phyloP scores from a whole-genome alignment of 1,284 basidiomycete genomes.

The Gomphus bonarii region DNA sequence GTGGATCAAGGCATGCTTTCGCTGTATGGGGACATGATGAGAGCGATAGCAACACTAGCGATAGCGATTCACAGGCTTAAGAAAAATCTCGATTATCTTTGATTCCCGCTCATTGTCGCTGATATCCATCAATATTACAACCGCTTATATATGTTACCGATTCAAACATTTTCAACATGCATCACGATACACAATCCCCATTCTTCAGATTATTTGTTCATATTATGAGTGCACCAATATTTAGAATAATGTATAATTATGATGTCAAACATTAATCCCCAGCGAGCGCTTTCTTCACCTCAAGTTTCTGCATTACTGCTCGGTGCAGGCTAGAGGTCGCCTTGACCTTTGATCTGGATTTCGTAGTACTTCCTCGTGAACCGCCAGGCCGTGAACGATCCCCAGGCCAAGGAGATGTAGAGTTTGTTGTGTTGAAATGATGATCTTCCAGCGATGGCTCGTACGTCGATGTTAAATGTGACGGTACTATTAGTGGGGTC shows the following conservation, averaged over 20 bases:
- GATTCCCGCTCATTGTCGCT: background rate
- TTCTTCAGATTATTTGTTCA: background rate
- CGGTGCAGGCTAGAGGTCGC: constrained; percentile 50
- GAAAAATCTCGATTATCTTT: background rate
- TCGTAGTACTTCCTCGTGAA: constrained; percentile 2
- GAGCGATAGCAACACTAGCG: constrained; percentile 74
- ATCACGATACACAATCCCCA: background rate
- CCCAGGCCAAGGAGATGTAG: background rate
- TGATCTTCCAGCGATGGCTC: constrained; percentile 13
- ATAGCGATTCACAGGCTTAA: constrained; percentile 35
- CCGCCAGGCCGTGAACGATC: background rate
- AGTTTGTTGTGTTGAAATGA: constrained; percentile 2
- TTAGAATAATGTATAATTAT: background rate
- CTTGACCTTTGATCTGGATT: constrained; percentile 28
- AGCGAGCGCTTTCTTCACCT: constrained; percentile 62
- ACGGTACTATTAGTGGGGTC: constrained; percentile 62
- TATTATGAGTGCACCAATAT: background rate
- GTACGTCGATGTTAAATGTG: constrained; percentile 38
- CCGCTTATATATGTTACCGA: background rate
- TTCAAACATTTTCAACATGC: background rate
- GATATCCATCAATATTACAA: background rate
- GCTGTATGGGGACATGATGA: constrained; percentile 82
- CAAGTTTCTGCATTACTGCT: constrained; percentile 62
- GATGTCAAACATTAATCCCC: constrained; percentile 18
- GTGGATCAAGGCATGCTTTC: constrained; percentile 50